phyloP scores from a whole-genome alignment of 163 green algal genomes.

The Chlamydomonas reinhardtii region DNA sequence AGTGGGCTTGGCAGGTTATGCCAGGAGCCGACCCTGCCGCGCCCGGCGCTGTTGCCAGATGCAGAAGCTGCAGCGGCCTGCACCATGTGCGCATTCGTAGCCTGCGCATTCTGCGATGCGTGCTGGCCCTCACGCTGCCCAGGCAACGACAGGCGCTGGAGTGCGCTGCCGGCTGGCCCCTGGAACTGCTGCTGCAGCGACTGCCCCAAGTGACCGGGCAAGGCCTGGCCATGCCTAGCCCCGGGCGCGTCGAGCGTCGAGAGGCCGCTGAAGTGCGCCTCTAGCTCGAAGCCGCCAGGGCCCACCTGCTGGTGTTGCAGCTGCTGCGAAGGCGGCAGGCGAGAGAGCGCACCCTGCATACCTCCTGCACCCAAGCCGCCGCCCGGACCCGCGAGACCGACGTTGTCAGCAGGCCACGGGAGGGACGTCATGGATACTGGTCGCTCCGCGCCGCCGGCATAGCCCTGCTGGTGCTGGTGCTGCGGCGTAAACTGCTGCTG shows the following conservation, averaged over 20 bases:
- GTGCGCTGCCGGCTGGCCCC: neutral
- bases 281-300: neutral
- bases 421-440: neutral
- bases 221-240: neutral
- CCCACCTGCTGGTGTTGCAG: neutral
- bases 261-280: neutral
- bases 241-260: neutral
- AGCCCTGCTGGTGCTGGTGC: neutral
- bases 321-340: neutral
- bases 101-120: too few relatives aligned
- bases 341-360: neutral
- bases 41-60: neutral
- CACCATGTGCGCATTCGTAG: too few relatives aligned
- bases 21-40: neutral
- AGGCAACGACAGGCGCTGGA: neutral
- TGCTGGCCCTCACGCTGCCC: neutral
- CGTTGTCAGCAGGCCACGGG: neutral
- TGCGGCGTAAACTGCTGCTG: neutral
- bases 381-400: too few relatives aligned
- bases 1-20: too few relatives aligned
- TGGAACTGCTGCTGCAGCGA: neutral
- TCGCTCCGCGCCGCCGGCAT: neutral
- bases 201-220: neutral
- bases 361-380: neutral
- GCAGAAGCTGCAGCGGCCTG: neutral